Percentiles rank a stretch among this genome's conserved stretches.
Evolutionary conservation across 164 flowering plant genomes (phyloP).

Genomic region (Euptelea pleiosperma): DNA sequence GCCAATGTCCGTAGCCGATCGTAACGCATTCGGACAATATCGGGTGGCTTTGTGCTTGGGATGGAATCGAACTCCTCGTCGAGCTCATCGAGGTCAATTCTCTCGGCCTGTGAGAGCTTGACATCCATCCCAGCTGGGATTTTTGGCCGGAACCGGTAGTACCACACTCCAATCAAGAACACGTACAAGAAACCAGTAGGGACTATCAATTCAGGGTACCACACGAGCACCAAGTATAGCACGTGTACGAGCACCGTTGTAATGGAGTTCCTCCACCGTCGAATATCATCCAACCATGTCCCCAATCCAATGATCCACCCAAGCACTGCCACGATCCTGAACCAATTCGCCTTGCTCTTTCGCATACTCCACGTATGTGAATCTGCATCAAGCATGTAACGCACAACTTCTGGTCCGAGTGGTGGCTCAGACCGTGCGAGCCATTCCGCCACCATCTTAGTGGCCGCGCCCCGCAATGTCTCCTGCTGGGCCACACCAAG

Average conservation of each 20-base stretch:
- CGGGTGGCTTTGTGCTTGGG: conserved; percentile 69
- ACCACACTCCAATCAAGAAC: conserved; percentile 82
- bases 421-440: conserved; percentile 84
- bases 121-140: conserved; percentile 89
- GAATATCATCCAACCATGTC: conserved; percentile 67
- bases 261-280: conserved; percentile 75
- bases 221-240: conserved; percentile 80
- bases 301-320: conserved; percentile 81
- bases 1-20: conserved; percentile 79
- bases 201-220: conserved; percentile 93
- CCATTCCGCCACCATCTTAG: conserved; percentile 77
- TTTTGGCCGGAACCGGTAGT: conserved; percentile 75
- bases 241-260: conserved; percentile 81
- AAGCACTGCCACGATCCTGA: conserved; percentile 71
- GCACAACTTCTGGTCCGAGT: conserved; percentile 80
- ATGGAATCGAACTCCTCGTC: conserved; percentile 89
- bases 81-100: conserved; percentile 78
- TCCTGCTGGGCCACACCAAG: conserved; percentile 93
- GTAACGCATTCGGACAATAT: conserved; percentile 62
- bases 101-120: conserved; percentile 70
- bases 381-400: conserved; percentile 90
- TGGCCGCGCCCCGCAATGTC: conserved; percentile 72
- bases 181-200: conserved; percentile 83
- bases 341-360: conserved; percentile 89
- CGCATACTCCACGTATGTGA: conserved; percentile 95